These are phyloP conservation scores for Astrothelium subdiscretum DNA, from an alignment of 495 filamentous ascomycete species.

Conservation along the genomic window DNA sequence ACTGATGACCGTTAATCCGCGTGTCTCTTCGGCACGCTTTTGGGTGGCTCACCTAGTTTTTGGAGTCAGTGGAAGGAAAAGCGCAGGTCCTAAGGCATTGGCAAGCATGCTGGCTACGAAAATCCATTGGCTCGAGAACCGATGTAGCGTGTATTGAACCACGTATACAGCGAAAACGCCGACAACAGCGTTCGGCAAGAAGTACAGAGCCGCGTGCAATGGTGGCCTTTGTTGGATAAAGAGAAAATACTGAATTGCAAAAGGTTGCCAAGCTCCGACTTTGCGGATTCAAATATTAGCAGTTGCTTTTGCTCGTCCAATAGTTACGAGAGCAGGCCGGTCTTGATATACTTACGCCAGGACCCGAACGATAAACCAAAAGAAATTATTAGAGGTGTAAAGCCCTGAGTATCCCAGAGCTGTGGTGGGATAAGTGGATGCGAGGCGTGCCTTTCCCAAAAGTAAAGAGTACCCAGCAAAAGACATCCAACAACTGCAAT, in stretches of 20 bases:
- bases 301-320: not conserved
- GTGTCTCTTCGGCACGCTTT: not conserved
- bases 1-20: not conserved
- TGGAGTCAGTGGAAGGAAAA: conserved; percentile 12
- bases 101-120: conserved; percentile 26
- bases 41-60: not conserved
- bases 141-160: conserved; percentile 34
- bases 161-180: conserved; percentile 36
- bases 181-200: conserved; percentile 34
- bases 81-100: conserved; percentile 5
- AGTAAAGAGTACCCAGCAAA: conserved; percentile 7
- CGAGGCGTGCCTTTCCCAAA: conserved; percentile 3
- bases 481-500: conserved; percentile 8
- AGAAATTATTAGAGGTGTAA: conserved; percentile 36
- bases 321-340: not conserved
- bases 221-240: conserved; percentile 32
- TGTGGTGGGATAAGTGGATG: conserved; percentile 10
- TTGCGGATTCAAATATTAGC: conserved; percentile 15
- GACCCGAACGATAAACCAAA: conserved; percentile 38
- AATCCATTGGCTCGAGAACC: conserved; percentile 39
- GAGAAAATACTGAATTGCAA: conserved; percentile 41
- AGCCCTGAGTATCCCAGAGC: conserved; percentile 30
- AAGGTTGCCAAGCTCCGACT: conserved; percentile 41
- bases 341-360: not conserved
- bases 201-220: conserved; percentile 32